Evolutionary conservation across 2,329 filamentous ascomycete species (phyloP).

Genomic region (Teratosphaeria epicoccoides): DNA sequence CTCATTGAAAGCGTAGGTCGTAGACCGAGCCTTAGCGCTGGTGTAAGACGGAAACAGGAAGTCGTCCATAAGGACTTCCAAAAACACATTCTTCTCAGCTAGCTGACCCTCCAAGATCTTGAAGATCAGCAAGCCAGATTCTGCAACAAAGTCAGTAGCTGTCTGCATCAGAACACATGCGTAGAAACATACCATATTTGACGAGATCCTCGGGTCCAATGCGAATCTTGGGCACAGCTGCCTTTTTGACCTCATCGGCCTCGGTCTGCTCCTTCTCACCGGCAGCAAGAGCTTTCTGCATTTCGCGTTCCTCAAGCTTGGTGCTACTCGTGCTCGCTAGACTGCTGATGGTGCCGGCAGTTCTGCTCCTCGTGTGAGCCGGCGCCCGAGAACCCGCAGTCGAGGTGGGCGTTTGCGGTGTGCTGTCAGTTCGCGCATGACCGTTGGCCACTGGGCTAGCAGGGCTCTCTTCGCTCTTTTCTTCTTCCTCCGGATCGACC

Average conservation of each 20-base stretch:
- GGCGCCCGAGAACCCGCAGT: background rate
- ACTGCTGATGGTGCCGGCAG: constrained; percentile 33
- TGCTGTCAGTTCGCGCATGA: background rate
- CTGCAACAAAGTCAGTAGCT: constrained; percentile 37
- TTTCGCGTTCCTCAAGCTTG: constrained; percentile 26
- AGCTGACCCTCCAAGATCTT: constrained; percentile 85
- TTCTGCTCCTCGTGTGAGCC: constrained; percentile 2
- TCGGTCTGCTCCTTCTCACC: constrained; percentile 38
- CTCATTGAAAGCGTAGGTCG: constrained; percentile 69
- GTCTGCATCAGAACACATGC: background rate
- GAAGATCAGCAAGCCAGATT: constrained; percentile 89
- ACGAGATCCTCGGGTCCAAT: constrained; percentile 70
- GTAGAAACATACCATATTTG: constrained; percentile 51
- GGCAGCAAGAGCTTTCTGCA: constrained; percentile 36
- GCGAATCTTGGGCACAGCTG: constrained; percentile 61
- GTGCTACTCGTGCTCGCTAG: constrained; percentile 24
- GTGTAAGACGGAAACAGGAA: constrained; percentile 83
- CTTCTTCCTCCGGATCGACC: constrained; percentile 79
- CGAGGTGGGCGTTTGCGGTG: constrained; percentile 1
- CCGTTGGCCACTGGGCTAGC: constrained; percentile 11
- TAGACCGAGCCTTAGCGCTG: constrained; percentile 63
- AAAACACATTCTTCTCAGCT: constrained; percentile 59
- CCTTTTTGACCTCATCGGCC: constrained; percentile 33
- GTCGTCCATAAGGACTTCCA: constrained; percentile 90
- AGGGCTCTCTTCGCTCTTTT: constrained; percentile 33